Evolutionary conservation across 805 yeast genomes (phyloP), one percentile per base, ranked within the genome.

Genomic region (Barnettozyma vustinii): DNA sequence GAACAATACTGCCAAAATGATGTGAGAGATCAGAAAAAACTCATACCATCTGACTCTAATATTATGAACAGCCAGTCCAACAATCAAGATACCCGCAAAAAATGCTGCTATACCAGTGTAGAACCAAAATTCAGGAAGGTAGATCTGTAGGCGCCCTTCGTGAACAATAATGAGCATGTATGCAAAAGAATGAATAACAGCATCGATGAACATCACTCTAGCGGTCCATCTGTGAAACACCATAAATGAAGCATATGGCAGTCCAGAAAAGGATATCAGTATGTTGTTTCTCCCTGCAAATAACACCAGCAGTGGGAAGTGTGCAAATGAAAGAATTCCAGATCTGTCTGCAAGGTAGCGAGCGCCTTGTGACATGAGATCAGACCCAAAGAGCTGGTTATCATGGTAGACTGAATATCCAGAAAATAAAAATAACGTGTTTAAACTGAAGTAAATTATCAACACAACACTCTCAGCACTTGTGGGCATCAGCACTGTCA

Each of bases 201-300:
- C 67, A 51, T 78, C 65, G 12, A 77, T 48, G 30, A 76, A 63
- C 56, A 71, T 65, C 0, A 74, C 58, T 48, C 84, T 64, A 3
- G 82, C 80, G 13, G 74, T 64, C 83, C 84, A 83, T 63, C 78
- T 82, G 65, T 89, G 97, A 58, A 79, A 77, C 26, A 74, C 67
- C 61, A 83, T 75, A 65, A 86, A 84, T 1, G 84, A 73, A 9
- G 82, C 69, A 55, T 77, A 82, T 5, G 80, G 69, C 73, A 88
- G 73, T 2, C 87, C 87, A 0, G 91, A 77, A 5, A 83, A 42
- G 57, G 67, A 67, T 52, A 77, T 77, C 54, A 87, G 64, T 25
- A 87, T 70, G 62, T 84, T 87, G 64, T 85, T 87, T 58, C 95
- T 71, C 9, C 89, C 86, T 8, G 87, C 84, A 61, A 87, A 82